Percentiles rank a stretch among this genome's conserved stretches.
phyloP scores from a whole-genome alignment of 2,329 filamentous ascomycete species.

The Neocatenulostroma microsporum region DNA sequence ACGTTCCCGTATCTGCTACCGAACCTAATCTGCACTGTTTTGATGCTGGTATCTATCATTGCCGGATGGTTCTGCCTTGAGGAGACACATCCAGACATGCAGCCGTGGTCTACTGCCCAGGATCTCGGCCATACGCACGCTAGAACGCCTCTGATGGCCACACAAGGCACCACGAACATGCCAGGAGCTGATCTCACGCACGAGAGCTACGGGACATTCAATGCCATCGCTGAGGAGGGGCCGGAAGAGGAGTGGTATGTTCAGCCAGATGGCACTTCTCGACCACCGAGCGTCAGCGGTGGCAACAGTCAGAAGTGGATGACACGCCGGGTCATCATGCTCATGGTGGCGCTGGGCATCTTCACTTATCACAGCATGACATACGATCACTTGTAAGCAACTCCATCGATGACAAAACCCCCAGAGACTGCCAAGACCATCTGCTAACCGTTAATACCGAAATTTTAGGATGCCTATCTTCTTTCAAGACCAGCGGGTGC shows the following conservation, averaged over 20 bases:
- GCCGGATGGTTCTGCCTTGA: slow-evolving; percentile 73
- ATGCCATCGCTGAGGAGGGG: slow-evolving; percentile 44
- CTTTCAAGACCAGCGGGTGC: slow-evolving; percentile 64
- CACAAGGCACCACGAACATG: slow-evolving; percentile 59
- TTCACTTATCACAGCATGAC: slow-evolving; percentile 96
- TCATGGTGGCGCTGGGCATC: slow-evolving; percentile 75
- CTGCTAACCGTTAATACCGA: no score
- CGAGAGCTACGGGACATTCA: slow-evolving; percentile 47
- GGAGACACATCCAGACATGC: slow-evolving; percentile 83
- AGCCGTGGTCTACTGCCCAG: slow-evolving; percentile 41
- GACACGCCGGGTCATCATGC: slow-evolving; percentile 60
- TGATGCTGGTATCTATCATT: slow-evolving; percentile 71
- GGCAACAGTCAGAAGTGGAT: slow-evolving; percentile 42
- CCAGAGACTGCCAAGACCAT: not conserved
- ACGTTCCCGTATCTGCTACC: slow-evolving; percentile 81
- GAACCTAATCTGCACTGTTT: slow-evolving; percentile 70
- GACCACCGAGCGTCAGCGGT: slow-evolving; percentile 25
- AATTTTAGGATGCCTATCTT: slow-evolving; percentile 63
- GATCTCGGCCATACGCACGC: slow-evolving; percentile 34
- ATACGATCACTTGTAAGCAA: slow-evolving; percentile 63
- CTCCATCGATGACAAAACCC: not conserved
- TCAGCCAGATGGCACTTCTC: slow-evolving; percentile 38
- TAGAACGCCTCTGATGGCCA: slow-evolving; percentile 61
- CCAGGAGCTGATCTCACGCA: slow-evolving; percentile 65
- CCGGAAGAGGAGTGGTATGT: slow-evolving; percentile 47